These are phyloP conservation scores for Kwoniella sp. DNA, from an alignment of 768 basidiomycete species.

Conservation along the genomic window DNA sequence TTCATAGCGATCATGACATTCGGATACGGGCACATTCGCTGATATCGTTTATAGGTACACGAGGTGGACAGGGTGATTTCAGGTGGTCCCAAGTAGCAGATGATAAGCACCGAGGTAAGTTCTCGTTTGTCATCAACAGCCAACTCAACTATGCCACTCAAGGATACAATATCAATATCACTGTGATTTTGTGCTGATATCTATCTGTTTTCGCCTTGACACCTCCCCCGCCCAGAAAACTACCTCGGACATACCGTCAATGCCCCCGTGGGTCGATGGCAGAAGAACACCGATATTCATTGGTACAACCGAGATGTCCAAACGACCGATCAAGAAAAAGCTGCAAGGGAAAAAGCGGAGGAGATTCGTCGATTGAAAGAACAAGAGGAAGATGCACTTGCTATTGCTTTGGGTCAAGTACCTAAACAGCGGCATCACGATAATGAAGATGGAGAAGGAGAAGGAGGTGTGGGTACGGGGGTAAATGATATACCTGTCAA, in stretches of 20 bases:
- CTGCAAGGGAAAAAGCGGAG: slow-evolving; percentile 58
- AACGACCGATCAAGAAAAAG: slow-evolving; percentile 55
- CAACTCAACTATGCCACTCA: too few species aligned
- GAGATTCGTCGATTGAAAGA: slow-evolving; percentile 84
- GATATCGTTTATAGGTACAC: slow-evolving; percentile 46
- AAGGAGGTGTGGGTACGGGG: slow-evolving; percentile 29
- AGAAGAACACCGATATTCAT: slow-evolving; percentile 94
- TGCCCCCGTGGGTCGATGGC: slow-evolving; percentile 93
- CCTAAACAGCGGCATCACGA: slow-evolving; percentile 32
- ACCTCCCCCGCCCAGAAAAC: slow-evolving; percentile 62
- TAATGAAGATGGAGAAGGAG: slow-evolving; percentile 31
- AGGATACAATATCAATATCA: too few species aligned
- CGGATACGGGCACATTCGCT: too few species aligned
- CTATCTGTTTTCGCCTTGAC: not conserved
- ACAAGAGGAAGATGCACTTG: slow-evolving; percentile 82
- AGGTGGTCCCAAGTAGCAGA: slow-evolving; percentile 46
- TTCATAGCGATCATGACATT: too few species aligned
- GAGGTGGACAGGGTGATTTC: slow-evolving; percentile 54
- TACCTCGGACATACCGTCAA: slow-evolving; percentile 95
- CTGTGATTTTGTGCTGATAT: too few species aligned
- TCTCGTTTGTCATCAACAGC: too few species aligned
- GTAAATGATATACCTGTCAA: slow-evolving; percentile 36
- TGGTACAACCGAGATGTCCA: slow-evolving; percentile 79
- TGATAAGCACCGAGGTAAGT: slow-evolving; percentile 51
- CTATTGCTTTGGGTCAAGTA: slow-evolving; percentile 66